Conservation (phyloP, 805 yeast genomes). For the Ogataea paradorogensis region DNA sequence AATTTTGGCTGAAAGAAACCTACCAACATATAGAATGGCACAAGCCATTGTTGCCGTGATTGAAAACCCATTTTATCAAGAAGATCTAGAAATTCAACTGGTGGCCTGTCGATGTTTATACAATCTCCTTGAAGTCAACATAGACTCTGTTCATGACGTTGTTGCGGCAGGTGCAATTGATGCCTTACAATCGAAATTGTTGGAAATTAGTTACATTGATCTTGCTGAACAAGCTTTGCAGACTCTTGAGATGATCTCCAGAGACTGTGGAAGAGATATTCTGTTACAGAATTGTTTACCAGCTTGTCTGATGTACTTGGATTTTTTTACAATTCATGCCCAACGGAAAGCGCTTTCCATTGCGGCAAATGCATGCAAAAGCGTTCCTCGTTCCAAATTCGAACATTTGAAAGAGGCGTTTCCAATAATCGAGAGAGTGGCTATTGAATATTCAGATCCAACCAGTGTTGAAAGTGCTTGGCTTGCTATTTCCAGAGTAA, state of each 20-base stretch:
- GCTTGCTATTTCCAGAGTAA: constrained; percentile 57
- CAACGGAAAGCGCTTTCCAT: constrained; percentile 78
- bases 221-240: constrained; percentile 88
- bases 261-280: constrained; percentile 49
- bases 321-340: constrained; percentile 85
- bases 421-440: constrained; percentile 56
- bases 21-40: constrained; percentile 60
- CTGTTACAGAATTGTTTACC: constrained; percentile 59
- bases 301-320: constrained; percentile 70
- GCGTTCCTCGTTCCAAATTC: constrained; percentile 43
- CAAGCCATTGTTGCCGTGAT: constrained; percentile 55
- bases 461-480: constrained; percentile 62
- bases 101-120: constrained; percentile 82
- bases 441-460: constrained; percentile 53
- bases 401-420: constrained; percentile 53
- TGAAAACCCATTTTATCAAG: constrained; percentile 52
- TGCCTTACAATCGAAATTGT: constrained; percentile 59
- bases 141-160: constrained; percentile 59
- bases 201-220: constrained; percentile 81
- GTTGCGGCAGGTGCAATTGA: constrained; percentile 65
- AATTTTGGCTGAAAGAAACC: constrained; percentile 54
- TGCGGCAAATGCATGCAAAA: constrained; percentile 65
- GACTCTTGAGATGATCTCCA: constrained; percentile 64
- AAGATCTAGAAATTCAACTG: constrained; percentile 75
- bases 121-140: constrained; percentile 73